A percentile compares a stretch with the other conserved stretches of the same genome.
phyloP scores from a whole-genome alignment of 768 basidiomycete species.

The Boletus fagicola region DNA sequence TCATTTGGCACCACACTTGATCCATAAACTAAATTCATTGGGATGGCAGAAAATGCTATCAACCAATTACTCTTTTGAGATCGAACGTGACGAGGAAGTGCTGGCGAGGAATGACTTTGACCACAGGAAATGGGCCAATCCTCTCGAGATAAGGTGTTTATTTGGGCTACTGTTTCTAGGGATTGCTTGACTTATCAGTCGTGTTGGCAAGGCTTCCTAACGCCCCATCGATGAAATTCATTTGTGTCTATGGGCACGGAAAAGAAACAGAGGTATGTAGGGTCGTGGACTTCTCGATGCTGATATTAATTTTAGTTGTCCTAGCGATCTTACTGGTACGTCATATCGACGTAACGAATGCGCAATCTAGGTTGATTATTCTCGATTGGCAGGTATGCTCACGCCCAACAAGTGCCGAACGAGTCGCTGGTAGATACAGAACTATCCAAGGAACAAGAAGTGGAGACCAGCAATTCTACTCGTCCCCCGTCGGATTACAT shows the following conservation, averaged over 20 bases:
- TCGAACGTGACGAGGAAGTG: slow-evolving; percentile 70
- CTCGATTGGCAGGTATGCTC: slow-evolving; percentile 56
- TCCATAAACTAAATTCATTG: background rate
- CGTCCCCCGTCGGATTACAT: slow-evolving; percentile 53
- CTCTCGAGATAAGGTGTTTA: slow-evolving; percentile 70
- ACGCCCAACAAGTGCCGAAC: slow-evolving; percentile 66
- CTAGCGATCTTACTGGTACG: slow-evolving; percentile 83
- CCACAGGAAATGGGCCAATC: slow-evolving; percentile 89
- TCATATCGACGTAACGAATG: slow-evolving; percentile 5
- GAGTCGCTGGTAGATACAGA: slow-evolving; percentile 48
- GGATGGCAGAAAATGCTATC: slow-evolving; percentile 63
- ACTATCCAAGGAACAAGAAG: slow-evolving; percentile 44
- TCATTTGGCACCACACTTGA: background rate
- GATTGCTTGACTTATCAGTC: background rate
- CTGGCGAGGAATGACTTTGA: slow-evolving; percentile 69
- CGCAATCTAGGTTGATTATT: background rate
- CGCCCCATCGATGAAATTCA: slow-evolving; percentile 90
- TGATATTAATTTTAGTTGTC: slow-evolving; percentile 1
- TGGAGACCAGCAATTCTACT: slow-evolving; percentile 41
- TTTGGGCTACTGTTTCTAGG: background rate
- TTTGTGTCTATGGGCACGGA: slow-evolving; percentile 92
- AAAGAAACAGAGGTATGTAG: slow-evolving; percentile 84
- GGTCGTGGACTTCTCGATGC: background rate
- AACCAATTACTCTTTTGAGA: slow-evolving; percentile 84
- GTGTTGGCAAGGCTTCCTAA: slow-evolving; percentile 60